Evolutionary conservation across 1,284 basidiomycete genomes (phyloP), one percentile per base, ranked within the genome.

Genomic region (Cryptococcus sp.): DNA sequence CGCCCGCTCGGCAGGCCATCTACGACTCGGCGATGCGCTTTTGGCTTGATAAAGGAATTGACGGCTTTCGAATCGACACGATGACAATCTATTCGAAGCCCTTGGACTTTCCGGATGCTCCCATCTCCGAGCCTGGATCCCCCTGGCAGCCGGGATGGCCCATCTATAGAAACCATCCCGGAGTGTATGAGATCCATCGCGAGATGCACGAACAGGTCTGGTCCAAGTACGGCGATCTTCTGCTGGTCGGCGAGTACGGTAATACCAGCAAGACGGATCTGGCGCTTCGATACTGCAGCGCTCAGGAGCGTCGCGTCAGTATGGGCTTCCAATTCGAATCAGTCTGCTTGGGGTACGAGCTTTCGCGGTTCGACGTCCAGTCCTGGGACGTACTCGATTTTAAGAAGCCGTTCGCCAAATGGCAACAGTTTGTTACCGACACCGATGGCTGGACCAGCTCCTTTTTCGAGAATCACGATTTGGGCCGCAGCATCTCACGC

Each of bases 101-200:
- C 0, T 75, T 80, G 0, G 85, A 84, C 0, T 78, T 86, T 0
- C 86, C 86, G 0, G 85, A 88, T 62, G 86, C 85, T 2, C 81
- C 83, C 0, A 79, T 88, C 50, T 78, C 77, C 2, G 79, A 85
- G 54, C 81, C 81, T 0, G 80, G 76, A 5, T 79, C 83, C 39
- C 76, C 82, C 48, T 85, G 82, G 64, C 88, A 90, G 69, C 15
- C 39, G 19, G 86, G 83, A 3, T 81, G 79, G 50, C 76, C 80
- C 65, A 75, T 84, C 61, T 86, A 81, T 58, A 83, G 83, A 19
- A 87, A 87, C 64, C 85, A 87, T 1, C 86, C 86, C 5, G 79
- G 80, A 3, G 84, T 88, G 1, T 86, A 88, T 69, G 84, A 87
- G 63, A 90, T 83, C 64, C 70, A 90, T 42, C 80, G 83, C 60